A percentile compares a stretch with the other conserved stretches of the same genome.
Conservation (phyloP, 768 basidiomycete genomes). For the Austroboletus eburneus region DNA sequence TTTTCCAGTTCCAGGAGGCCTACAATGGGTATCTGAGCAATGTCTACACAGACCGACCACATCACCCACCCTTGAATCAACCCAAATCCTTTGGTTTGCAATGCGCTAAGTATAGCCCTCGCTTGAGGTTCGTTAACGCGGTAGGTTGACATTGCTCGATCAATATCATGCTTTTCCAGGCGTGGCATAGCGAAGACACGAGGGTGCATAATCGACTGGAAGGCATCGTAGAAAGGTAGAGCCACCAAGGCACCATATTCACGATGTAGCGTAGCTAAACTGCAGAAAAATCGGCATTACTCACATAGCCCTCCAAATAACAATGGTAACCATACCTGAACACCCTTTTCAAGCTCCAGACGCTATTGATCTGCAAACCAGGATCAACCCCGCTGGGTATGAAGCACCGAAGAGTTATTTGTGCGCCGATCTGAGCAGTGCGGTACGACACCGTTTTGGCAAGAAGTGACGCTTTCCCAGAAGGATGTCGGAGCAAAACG, state of each 20-base stretch:
- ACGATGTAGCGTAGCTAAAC: constrained; percentile 85
- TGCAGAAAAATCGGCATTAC: constrained; percentile 30
- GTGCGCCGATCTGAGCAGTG: constrained; percentile 41
- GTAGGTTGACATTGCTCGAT: constrained; percentile 63
- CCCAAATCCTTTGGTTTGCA: constrained; percentile 71
- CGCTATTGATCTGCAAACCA: constrained; percentile 58
- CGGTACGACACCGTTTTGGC: constrained; percentile 63
- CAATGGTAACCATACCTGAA: constrained; percentile 54
- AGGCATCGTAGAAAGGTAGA: constrained; percentile 78
- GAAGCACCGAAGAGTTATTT: constrained; percentile 58
- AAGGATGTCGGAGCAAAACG: constrained; percentile 66
- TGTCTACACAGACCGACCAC: neutral
- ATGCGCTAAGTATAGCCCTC: constrained; percentile 73
- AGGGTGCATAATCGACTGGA: constrained; percentile 65
- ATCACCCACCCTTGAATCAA: constrained; percentile 89
- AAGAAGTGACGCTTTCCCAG: constrained; percentile 52
- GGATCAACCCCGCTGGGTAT: constrained; percentile 43
- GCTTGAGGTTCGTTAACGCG: constrained; percentile 94
- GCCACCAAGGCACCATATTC: constrained; percentile 88
- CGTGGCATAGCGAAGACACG: constrained; percentile 45
- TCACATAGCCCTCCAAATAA: neutral
- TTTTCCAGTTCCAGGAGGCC: constrained; percentile 97
- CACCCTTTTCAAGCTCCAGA: constrained; percentile 76
- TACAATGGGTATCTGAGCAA: constrained; percentile 27
- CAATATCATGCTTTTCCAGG: constrained; percentile 49